Evolutionary conservation across 2,329 filamentous ascomycete species (phyloP).

Genomic region (Venturia nashicola): DNA sequence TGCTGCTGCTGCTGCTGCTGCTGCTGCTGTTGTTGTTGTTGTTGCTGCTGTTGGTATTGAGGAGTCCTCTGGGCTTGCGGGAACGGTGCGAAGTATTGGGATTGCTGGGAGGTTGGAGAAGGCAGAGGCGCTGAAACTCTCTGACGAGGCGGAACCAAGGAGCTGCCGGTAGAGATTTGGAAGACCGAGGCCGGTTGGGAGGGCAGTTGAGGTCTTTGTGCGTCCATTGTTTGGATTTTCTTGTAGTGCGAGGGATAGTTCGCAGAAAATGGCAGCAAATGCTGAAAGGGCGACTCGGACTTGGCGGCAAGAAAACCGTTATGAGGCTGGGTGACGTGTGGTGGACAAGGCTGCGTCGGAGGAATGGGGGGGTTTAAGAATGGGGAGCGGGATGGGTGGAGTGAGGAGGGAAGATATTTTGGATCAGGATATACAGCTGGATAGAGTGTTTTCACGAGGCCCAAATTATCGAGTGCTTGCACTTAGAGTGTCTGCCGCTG

Average conservation of each 20-base stretch:
- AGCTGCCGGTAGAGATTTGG: constrained; percentile 20
- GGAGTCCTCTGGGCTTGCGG: constrained; percentile 15
- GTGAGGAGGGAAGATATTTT: neutral
- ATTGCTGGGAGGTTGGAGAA: constrained; percentile 11
- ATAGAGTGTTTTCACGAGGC: neutral
- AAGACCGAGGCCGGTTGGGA: constrained; percentile 20
- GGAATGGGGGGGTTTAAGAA: neutral
- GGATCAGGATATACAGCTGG: neutral
- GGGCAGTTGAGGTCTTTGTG: neutral
- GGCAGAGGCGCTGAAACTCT: constrained; percentile 14
- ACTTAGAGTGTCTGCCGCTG: neutral
- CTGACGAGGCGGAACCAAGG: constrained; percentile 16
- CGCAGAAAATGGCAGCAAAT: neutral
- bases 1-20: constrained; percentile 20
- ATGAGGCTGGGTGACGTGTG: neutral
- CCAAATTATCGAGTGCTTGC: neutral
- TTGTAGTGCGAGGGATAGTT: neutral
- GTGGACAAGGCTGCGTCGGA: neutral
- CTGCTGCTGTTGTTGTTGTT: constrained; percentile 20
- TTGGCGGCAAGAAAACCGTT: neutral
- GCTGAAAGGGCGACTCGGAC: neutral
- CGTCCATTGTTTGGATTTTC: neutral
- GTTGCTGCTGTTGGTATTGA: constrained; percentile 19
- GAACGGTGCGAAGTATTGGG: constrained; percentile 3
- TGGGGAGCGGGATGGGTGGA: neutral